phyloP scores from a whole-genome alignment of 352 stramenopile species.

The Globisporangium emineosum region DNA sequence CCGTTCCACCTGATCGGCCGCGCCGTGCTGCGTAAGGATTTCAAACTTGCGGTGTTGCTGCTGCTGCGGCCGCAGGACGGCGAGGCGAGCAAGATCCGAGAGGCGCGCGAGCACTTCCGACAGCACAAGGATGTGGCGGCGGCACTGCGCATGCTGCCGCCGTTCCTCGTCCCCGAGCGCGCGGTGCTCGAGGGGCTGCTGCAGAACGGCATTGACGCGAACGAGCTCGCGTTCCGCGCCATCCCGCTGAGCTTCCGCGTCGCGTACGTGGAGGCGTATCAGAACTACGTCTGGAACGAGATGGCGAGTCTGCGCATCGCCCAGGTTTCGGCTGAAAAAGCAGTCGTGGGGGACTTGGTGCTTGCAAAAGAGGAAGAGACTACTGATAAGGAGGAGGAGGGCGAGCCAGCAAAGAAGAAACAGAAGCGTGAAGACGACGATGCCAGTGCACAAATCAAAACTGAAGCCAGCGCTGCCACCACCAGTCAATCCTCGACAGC shows the following conservation, averaged over 20 bases:
- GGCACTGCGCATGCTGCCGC: constrained; percentile 72
- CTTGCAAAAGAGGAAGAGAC: constrained; percentile 17
- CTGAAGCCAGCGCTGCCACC: neutral
- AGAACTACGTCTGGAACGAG: constrained; percentile 95
- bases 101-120: constrained; percentile 75
- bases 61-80: constrained; percentile 86
- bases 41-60: constrained; percentile 89
- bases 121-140: constrained; percentile 82
- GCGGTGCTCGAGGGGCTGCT: constrained; percentile 70
- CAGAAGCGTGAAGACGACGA: constrained; percentile 15
- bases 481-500: constrained; percentile 28
- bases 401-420: constrained; percentile 14
- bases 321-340: constrained; percentile 43
- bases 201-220: constrained; percentile 69
- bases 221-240: constrained; percentile 68
- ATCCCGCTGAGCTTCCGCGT: constrained; percentile 59
- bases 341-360: constrained; percentile 91
- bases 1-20: constrained; percentile 85
- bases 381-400: neutral
- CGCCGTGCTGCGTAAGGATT: constrained; percentile 92
- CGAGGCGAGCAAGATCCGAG: constrained; percentile 77
- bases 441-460: neutral
- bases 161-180: constrained; percentile 66
- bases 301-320: constrained; percentile 89
- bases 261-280: constrained; percentile 82